Evolutionary conservation across 352 stramenopile genomes (phyloP).

Genomic region (Phytophthora megakarya): DNA sequence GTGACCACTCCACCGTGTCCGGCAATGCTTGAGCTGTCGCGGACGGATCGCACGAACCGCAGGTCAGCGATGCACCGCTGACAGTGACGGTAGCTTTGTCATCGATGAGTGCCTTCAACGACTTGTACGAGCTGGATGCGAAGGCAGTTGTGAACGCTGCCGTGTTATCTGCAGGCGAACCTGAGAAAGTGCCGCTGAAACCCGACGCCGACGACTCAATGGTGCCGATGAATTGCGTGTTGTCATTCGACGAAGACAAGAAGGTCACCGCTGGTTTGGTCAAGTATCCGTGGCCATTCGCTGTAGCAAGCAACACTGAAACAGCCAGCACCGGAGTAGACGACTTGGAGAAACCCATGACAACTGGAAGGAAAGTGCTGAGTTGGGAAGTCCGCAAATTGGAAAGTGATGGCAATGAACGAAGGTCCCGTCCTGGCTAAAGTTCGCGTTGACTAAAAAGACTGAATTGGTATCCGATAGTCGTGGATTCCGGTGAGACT

Average conservation of each 20-base stretch:
- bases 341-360: constrained; percentile 17
- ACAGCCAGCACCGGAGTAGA: constrained; percentile 10
- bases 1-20: constrained; percentile 32
- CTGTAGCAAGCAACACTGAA: constrained; percentile 14
- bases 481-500: constrained; percentile 7
- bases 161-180: constrained; percentile 28
- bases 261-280: constrained; percentile 30
- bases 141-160: constrained; percentile 37
- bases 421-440: not conserved
- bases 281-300: constrained; percentile 35
- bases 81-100: constrained; percentile 20
- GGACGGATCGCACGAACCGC: constrained; percentile 30
- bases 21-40: constrained; percentile 31
- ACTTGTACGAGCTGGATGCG: constrained; percentile 30
- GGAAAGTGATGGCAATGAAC: constrained; percentile 11
- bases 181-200: constrained; percentile 32
- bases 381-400: constrained; percentile 12
- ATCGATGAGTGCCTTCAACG: constrained; percentile 35
- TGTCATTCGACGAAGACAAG: constrained; percentile 33
- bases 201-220: constrained; percentile 38
- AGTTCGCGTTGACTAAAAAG: not conserved
- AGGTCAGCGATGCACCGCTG: constrained; percentile 30
- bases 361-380: not conserved
- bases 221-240: constrained; percentile 36
- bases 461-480: too few species aligned